These are phyloP conservation scores for Pseudocercospora fijiensis DNA, from an alignment of 2,329 filamentous ascomycete species.

Conservation along the genomic window DNA sequence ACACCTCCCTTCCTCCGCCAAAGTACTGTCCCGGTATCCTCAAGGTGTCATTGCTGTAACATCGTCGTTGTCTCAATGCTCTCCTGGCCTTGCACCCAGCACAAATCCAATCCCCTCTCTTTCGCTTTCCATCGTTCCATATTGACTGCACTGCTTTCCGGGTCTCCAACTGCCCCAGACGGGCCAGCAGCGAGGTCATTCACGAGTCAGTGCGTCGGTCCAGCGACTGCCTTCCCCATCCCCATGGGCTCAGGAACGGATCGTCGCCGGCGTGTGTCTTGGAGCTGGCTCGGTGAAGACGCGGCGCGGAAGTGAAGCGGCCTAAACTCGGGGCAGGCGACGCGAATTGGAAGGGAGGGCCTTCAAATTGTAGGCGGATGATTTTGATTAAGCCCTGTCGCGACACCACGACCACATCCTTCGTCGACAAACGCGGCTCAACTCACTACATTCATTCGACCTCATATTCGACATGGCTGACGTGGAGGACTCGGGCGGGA, in stretches of 20 bases:
- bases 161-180: constrained; percentile 27
- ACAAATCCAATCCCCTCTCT: constrained; percentile 28
- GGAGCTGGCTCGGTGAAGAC: background rate
- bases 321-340: background rate
- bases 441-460: background rate
- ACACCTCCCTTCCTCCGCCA: background rate
- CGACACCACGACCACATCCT: background rate
- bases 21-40: background rate
- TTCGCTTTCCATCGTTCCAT: constrained; percentile 24
- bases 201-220: constrained; percentile 12
- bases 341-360: background rate
- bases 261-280: background rate
- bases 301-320: background rate
- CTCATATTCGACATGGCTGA: constrained; percentile 69
- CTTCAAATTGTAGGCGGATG: background rate
- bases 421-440: background rate
- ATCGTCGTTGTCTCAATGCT: constrained; percentile 19
- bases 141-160: constrained; percentile 21
- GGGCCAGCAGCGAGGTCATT: constrained; percentile 32
- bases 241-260: constrained; percentile 20
- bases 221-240: constrained; percentile 21
- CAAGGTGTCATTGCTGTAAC: constrained; percentile 23
- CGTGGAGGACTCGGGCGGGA: constrained; percentile 62
- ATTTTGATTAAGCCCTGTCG: background rate
- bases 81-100: constrained; percentile 21